Evolutionary conservation across 1,284 basidiomycete species (phyloP).

Genomic region (Takashimella tepidaria): DNA sequence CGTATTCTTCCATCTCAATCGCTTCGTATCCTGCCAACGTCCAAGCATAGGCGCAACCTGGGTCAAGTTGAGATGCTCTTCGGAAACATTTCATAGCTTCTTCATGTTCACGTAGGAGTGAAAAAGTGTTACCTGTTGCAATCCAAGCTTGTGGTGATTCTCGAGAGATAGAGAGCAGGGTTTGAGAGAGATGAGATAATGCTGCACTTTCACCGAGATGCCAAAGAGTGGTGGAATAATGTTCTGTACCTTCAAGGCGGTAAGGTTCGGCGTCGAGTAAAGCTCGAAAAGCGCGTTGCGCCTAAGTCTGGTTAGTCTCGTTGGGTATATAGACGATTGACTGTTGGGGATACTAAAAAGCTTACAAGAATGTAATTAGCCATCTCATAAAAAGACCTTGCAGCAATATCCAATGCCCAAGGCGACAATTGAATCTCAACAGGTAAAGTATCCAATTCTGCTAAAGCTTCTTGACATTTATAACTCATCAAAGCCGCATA

Average conservation of each 20-base stretch:
- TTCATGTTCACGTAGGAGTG: conserved; percentile 79
- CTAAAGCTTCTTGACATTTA: conserved; percentile 66
- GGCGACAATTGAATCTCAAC: conserved; percentile 65
- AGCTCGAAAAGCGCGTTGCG: conserved; percentile 76
- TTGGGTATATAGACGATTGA: neutral
- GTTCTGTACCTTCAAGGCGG: conserved; percentile 82
- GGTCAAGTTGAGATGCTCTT: conserved; percentile 76
- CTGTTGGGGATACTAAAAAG: conserved; percentile 18
- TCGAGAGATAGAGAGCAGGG: conserved; percentile 73
- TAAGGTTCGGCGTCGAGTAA: conserved; percentile 76
- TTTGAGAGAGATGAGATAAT: conserved; percentile 83
- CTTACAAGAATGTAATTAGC: conserved; percentile 78
- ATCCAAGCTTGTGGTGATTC: conserved; percentile 88
- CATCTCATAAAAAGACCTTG: conserved; percentile 78
- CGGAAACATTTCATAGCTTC: conserved; percentile 88
- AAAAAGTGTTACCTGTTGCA: conserved; percentile 87
- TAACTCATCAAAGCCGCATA: conserved; percentile 66
- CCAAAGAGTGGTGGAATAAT: conserved; percentile 90
- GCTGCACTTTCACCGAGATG: conserved; percentile 74
- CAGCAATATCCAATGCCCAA: conserved; percentile 73
- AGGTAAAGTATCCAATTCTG: conserved; percentile 71
- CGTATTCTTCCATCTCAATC: conserved; percentile 79
- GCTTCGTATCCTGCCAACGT: conserved; percentile 92
- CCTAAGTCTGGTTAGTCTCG: conserved; percentile 47
- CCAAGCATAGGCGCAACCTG: conserved; percentile 82